Base-by-base conservation (phyloP, 148 eudicot genomes). In the Salicornia ramosissima region DNA sequence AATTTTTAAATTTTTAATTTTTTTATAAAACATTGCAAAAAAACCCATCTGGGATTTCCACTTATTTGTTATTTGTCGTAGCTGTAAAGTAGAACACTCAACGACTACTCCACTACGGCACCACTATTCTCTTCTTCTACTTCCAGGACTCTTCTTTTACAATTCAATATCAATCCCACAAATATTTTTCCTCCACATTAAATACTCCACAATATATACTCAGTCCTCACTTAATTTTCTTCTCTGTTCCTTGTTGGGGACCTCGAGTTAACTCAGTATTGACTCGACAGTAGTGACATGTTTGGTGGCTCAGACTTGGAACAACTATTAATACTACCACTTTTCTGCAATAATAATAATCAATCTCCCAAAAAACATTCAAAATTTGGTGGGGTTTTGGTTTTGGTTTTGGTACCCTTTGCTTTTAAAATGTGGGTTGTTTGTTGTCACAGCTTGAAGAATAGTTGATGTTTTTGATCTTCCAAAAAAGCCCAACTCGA, bases 231-330 rank as follows among this genome's bases (percentile, higher is more conserved):
- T n/a, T n/a, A n/a, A n/a, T n/a, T 36, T 36, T 8, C 40, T 36
- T 36, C 40, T 36, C 8, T 46, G 47, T 74, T 68, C 26, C 31
- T 31, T 22, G 18, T n/a, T n/a, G 65, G 65, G 67, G 67, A 63
- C 50, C 67, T 26, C 67, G 67, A 34, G 45, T 68, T 69, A 69
- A 75, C 74, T 63, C 53, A 18, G 33, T 63, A 62, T 57, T 69
- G 58, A 26, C 26, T n/a, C n/a, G n/a, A n/a, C n/a, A n/a, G 33
- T 63, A 62, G 65, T 69, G 58, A 26, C 26, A 43, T 64, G 71
- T 70, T 76, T 64, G 79, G 74, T 76, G 68, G 52, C 36, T 54
- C 56, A 30, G 6, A 29, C 25, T 53, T 9, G 28, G 13, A 29
- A 30, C 49, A 70, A 54, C 51, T 63, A 42, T 63, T 39, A 39